A percentile compares a stretch with the other conserved stretches of the same genome.
These are phyloP conservation scores for Penicillium sp. DNA, from an alignment of 2,329 filamentous ascomycete species.

Conservation along the genomic window DNA sequence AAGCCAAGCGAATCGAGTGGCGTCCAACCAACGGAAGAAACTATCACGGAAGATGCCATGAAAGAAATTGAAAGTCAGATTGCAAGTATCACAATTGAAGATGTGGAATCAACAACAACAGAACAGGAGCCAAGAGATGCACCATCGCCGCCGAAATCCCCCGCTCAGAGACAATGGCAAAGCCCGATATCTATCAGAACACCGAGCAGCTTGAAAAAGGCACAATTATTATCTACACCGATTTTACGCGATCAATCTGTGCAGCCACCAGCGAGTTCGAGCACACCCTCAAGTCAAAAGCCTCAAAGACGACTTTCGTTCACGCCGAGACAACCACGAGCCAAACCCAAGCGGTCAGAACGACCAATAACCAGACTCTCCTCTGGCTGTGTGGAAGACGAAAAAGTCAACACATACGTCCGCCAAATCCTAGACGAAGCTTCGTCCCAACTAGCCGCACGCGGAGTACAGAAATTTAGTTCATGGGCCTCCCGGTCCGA, in stretches of 20 bases:
- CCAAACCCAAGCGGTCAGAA: slow-evolving; percentile 11
- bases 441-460: slow-evolving; percentile 30
- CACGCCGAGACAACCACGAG: slow-evolving; percentile 14
- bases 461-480: slow-evolving; percentile 35
- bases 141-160: background rate
- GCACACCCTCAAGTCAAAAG: background rate
- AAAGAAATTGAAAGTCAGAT: slow-evolving; percentile 21
- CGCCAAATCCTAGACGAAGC: slow-evolving; percentile 35
- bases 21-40: slow-evolving; percentile 2
- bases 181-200: background rate
- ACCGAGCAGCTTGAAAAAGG: background rate
- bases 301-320: slow-evolving; percentile 12
- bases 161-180: background rate
- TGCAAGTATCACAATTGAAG: slow-evolving; percentile 23
- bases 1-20: background rate
- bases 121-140: background rate
- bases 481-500: slow-evolving; percentile 37
- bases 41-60: slow-evolving; percentile 21
- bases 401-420: slow-evolving; percentile 32
- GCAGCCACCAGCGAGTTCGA: background rate
- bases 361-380: slow-evolving; percentile 23
- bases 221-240: background rate
- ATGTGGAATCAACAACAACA: background rate
- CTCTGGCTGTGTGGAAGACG: slow-evolving; percentile 31
- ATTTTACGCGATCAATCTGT: background rate